A percentile compares a stretch with the other conserved stretches of the same genome.
phyloP scores from a whole-genome alignment of 805 yeast genomes.

The Sugiyamaella boreocaroliniensis region DNA sequence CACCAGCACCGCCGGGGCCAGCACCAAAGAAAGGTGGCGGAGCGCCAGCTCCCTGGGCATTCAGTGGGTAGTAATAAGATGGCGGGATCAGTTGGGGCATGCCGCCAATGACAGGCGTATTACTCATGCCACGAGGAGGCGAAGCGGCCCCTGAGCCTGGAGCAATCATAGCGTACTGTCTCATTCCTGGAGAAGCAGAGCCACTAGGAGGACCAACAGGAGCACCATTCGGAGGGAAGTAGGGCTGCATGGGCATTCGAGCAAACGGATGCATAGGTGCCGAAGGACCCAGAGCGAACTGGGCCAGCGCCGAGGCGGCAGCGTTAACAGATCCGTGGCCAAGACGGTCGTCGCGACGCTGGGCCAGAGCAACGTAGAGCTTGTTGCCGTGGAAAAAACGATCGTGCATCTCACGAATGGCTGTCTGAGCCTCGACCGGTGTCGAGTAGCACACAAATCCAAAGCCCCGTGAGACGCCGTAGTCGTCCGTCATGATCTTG shows the following conservation, averaged over 20 bases:
- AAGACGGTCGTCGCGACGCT: constrained; percentile 56
- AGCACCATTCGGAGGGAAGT: neutral
- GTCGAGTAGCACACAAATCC: constrained; percentile 73
- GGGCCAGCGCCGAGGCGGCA: constrained; percentile 44
- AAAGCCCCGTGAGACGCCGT: constrained; percentile 60
- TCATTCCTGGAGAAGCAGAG: neutral
- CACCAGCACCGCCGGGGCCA: neutral
- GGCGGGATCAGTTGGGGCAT: neutral
- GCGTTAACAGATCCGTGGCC: constrained; percentile 58
- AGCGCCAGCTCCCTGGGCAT: neutral
- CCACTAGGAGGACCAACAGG: neutral
- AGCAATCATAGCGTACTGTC: neutral
- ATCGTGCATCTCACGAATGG: constrained; percentile 60
- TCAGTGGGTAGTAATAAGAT: neutral
- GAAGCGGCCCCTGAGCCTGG: neutral
- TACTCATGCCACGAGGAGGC: neutral
- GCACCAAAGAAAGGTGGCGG: neutral
- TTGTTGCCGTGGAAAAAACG: constrained; percentile 43
- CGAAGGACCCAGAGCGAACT: neutral
- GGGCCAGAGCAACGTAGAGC: constrained; percentile 70
- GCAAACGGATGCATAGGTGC: neutral
- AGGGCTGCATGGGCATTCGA: neutral
- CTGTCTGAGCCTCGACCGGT: constrained; percentile 61
- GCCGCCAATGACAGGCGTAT: neutral
- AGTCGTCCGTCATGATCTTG: constrained; percentile 44